phyloP scores from a whole-genome alignment of 257 asterid genomes.

The Cordia subcordata region DNA sequence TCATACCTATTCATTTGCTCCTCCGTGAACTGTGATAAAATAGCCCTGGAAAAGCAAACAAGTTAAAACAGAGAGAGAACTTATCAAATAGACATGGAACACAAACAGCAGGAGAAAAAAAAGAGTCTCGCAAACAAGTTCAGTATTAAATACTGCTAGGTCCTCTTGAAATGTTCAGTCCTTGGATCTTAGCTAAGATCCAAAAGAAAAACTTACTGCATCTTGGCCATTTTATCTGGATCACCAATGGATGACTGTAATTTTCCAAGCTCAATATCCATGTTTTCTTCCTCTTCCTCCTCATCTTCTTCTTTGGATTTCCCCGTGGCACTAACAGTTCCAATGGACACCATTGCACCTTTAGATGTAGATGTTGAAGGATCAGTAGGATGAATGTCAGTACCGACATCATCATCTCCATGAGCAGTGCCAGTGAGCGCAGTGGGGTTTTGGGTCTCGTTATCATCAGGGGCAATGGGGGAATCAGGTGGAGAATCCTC shows the following conservation, averaged over 20 bases:
- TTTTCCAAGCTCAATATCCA: conserved; percentile 86
- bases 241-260: conserved; percentile 49
- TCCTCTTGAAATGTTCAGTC: too few relatives aligned
- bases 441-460: conserved; percentile 48
- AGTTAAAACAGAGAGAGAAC: conserved; percentile 15
- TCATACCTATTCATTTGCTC: conserved; percentile 92
- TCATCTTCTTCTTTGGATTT: conserved; percentile 87
- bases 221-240: conserved; percentile 77
- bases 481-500: conserved; percentile 91
- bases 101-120: too few relatives aligned
- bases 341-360: conserved; percentile 17
- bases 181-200: too few relatives aligned
- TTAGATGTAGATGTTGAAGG: conserved; percentile 44
- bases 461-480: conserved; percentile 64
- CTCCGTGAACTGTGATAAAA: conserved; percentile 72
- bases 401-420: conserved; percentile 35
- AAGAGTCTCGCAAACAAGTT: too few relatives aligned
- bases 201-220: conserved; percentile 63
- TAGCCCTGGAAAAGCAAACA: conserved; percentile 39
- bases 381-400: conserved; percentile 25
- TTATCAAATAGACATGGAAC: background rate
- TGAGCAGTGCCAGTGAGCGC: conserved; percentile 24
- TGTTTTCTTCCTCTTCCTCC: conserved; percentile 87
- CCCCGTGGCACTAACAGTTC: conserved; percentile 38
- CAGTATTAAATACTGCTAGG: too few relatives aligned